Base-by-base conservation (phyloP, 2,329 filamentous ascomycete species). In the Monosporascus sp. region DNA sequence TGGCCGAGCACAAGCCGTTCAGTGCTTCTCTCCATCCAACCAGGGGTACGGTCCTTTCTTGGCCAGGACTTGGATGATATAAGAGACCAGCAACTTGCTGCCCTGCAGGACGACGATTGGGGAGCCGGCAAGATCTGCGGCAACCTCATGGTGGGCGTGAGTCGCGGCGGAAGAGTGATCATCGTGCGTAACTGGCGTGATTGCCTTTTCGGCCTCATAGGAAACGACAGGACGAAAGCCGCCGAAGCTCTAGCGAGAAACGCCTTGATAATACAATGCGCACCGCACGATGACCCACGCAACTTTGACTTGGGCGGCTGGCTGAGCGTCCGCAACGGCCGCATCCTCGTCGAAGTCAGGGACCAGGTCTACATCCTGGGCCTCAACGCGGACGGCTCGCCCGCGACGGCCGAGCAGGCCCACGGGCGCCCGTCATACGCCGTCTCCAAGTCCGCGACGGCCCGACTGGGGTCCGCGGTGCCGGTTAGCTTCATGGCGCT, bases 401-500 rank as follows among this genome's bases (percentile, higher is more conserved):
- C 71, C 9, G 59, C 62, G 52, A 51, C 61, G 38, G 50, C 49
- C 0, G n/a, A 46, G 43, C 43, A 46, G 52, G 62, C 31, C 49
- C 49, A 11, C 51, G 53, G 68, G 69, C 5, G 63, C 67, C 6
- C 64, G 67, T 1, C 69, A 69, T 54, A 62, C 37, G 48, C 48
- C 18, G 37, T 49, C 5, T 35, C 31, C 35, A 50, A 51, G 22
- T 53, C 49, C 37, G 48, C 56, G 6, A 48, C 47, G 24, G 47
- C 52, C 11, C 37, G 50, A 20, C 43, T 52, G 6, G 37, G 37
- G 22, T 74, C n/a, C 61, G 51, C 68, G 0, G 69, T 72, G 1
- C 74, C 75, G 0, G 70, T 76, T 25, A 74, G 71, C 54, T 77
- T 74, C 60, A 77, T 77, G 75, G 68, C 63, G 0, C 50, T 77